Base-by-base conservation (phyloP, 352 stramenopile species). In the Blastocystis sp. region DNA sequence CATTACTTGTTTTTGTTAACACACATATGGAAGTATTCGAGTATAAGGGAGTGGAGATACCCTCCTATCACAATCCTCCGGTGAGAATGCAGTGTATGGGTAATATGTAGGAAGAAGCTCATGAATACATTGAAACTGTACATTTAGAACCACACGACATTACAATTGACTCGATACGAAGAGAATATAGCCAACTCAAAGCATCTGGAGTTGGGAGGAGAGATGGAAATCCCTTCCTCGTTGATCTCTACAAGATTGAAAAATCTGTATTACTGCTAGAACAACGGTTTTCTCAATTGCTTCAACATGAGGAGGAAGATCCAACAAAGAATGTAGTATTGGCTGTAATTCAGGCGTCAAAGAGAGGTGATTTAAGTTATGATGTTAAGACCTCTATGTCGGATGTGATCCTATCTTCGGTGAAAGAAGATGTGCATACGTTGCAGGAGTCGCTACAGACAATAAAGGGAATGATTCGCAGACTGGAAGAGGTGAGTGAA, bases 1-100 rank as follows among this genome's bases (percentile, higher is more conserved):
- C 29, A 68, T 50, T 66, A 23, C 2, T 18, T 45, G n/a, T 84
- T 63, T 59, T 84, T 84, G 34, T 80, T 84, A 53, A 29, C 23
- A 34, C 13, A 84, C 20, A 8, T 15, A 84, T 84, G 73, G 73
- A 84, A 29, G 29, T 84, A 23, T 45, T 84, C 9, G 47, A 64
- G 50, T 66, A n/a, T 43, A 61, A 63, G 50, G n/a, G 43, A 9
- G 73, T 69, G n/a, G 13, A 29, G 0, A 23, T 84, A 18, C 47
- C n/a, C 13, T 84, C 73, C 47, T 84, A 84, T 84, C 47, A 41
- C 11, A 18, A 56, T 39, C 73, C 73, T 23, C 26, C 50, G 2
- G 73, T 84, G 18, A 41, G 5, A 47, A 18, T 29, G 34, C 3
- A 13, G 13, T 6, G 37, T 23, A 1, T 11, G 20, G 13, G 1